These are phyloP conservation scores for Paecilomyces sp. DNA, from an alignment of 2,329 filamentous ascomycete genomes.

Conservation along the genomic window DNA sequence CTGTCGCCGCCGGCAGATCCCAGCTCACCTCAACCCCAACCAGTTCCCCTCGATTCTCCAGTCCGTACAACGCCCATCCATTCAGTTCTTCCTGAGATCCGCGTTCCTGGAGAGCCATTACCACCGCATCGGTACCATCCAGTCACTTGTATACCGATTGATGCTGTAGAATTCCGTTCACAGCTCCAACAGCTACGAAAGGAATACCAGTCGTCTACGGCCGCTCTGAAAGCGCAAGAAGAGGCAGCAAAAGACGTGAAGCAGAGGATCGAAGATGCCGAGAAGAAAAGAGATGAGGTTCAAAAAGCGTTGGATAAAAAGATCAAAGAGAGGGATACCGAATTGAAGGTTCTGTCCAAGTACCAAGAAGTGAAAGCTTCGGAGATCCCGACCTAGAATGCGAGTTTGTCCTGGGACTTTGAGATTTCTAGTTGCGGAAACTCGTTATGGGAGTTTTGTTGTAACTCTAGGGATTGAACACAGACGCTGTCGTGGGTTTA, in stretches of 20 bases:
- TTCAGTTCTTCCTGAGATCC: conserved; percentile 29
- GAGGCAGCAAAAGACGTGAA: conserved; percentile 30
- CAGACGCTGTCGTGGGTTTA: neutral
- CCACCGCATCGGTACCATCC: conserved; percentile 30
- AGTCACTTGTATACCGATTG: conserved; percentile 29
- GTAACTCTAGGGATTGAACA: neutral
- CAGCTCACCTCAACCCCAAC: conserved; percentile 8
- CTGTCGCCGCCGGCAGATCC: conserved; percentile 30
- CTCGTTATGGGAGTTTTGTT: neutral
- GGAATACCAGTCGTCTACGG: conserved; percentile 27
- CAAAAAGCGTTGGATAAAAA: conserved; percentile 37
- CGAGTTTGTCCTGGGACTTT: neutral
- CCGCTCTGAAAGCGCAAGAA: conserved; percentile 30
- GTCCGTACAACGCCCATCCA: conserved; percentile 34
- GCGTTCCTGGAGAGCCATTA: conserved; percentile 28
- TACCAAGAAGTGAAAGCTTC: conserved; percentile 32
- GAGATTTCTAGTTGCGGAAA: neutral
- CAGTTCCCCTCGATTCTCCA: conserved; percentile 26
- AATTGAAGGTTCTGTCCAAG: conserved; percentile 36
- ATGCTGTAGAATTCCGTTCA: conserved; percentile 18
- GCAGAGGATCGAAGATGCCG: conserved; percentile 27
- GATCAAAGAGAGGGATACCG: conserved; percentile 33
- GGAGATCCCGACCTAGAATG: conserved; percentile 18
- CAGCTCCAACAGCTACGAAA: conserved; percentile 29
- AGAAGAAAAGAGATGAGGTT: conserved; percentile 30